These are phyloP conservation scores for Ogataea corticis DNA, from an alignment of 805 yeast species.

Conservation along the genomic window DNA sequence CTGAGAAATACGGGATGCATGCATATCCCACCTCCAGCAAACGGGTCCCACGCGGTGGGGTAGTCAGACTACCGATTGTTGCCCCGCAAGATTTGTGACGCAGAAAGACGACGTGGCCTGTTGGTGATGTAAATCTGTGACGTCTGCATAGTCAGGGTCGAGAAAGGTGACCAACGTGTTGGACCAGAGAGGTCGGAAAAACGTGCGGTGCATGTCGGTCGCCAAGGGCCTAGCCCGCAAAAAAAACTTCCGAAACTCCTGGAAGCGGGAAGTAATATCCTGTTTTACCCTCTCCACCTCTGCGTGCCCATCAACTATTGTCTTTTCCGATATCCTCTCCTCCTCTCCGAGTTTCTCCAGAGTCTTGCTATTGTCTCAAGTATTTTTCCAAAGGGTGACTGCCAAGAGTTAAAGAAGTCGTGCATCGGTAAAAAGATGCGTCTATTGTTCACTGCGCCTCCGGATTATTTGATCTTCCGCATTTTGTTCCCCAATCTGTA, in stretches of 20 bases:
- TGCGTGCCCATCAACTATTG: not conserved
- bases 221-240: too few relatives aligned
- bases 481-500: slow-evolving; percentile 3
- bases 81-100: slow-evolving; percentile 1
- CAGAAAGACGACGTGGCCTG: too few relatives aligned
- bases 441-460: slow-evolving; percentile 2
- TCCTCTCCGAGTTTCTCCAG: slow-evolving; percentile 3
- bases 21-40: not conserved
- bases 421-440: not conserved
- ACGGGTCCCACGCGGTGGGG: not conserved
- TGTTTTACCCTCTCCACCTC: not conserved
- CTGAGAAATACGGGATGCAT: slow-evolving; percentile 1
- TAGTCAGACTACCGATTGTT: not conserved
- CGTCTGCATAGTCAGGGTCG: too few relatives aligned
- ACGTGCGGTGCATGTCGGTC: too few relatives aligned
- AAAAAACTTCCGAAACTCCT: too few relatives aligned
- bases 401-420: not conserved
- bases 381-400: not conserved
- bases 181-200: too few relatives aligned
- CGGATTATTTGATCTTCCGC: slow-evolving; percentile 7
- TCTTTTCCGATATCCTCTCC: not conserved
- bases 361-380: not conserved
- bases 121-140: too few relatives aligned
- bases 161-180: too few relatives aligned
- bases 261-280: too few relatives aligned